A percentile compares a stretch with the other conserved stretches of the same genome.
phyloP scores from a whole-genome alignment of 805 yeast species.

The Cyberlindnera maritima region DNA sequence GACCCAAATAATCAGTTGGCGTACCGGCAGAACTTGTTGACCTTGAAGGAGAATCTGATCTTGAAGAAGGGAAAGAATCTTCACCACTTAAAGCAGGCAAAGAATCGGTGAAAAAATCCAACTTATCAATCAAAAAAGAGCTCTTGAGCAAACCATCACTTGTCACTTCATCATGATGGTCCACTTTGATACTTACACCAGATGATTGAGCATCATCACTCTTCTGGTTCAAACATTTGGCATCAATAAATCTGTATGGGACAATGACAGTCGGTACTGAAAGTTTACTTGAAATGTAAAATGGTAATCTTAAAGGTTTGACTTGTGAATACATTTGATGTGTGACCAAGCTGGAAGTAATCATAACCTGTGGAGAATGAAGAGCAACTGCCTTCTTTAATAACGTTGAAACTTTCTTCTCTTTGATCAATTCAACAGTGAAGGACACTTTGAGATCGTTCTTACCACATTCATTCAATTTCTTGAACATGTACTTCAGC shows the following conservation, averaged over 20 bases:
- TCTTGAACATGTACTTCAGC: slow-evolving; percentile 14
- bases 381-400: slow-evolving; percentile 18
- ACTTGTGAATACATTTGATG: slow-evolving; percentile 6
- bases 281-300: slow-evolving; percentile 18
- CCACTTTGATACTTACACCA: neutral
- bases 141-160: neutral
- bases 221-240: too few relatives aligned
- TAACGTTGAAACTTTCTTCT: slow-evolving; percentile 10
- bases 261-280: slow-evolving; percentile 22
- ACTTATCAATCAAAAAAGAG: neutral
- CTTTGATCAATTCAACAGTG: slow-evolving; percentile 26
- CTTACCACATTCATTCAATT: slow-evolving; percentile 12
- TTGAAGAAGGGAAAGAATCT: slow-evolving; percentile 2
- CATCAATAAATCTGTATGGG: slow-evolving; percentile 15
- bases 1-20: slow-evolving; percentile 15
- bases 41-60: slow-evolving; percentile 4
- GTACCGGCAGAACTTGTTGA: slow-evolving; percentile 4
- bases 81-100: slow-evolving; percentile 3
- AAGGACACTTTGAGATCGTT: slow-evolving; percentile 20
- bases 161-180: neutral
- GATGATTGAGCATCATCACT: neutral
- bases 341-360: slow-evolving; percentile 19
- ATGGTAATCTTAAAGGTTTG: slow-evolving; percentile 18
- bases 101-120: slow-evolving; percentile 6
- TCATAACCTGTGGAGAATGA: slow-evolving; percentile 23